These are phyloP conservation scores for Calocybe cyanea DNA, from an alignment of 768 basidiomycete genomes.

Conservation along the genomic window DNA sequence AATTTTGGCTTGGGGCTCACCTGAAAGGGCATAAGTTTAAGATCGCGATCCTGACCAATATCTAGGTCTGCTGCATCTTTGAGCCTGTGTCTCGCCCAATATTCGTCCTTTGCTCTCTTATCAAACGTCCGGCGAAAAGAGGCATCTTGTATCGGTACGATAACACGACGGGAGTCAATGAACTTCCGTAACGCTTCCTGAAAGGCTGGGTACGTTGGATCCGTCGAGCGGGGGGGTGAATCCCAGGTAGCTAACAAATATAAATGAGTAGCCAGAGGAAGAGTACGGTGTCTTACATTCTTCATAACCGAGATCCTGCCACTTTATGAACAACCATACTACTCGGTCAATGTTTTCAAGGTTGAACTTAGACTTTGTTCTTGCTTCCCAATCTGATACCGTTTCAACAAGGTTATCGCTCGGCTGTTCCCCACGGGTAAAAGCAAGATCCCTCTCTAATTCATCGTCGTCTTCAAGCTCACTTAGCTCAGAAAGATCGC, in stretches of 20 bases:
- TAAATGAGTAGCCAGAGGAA: constrained; percentile 1
- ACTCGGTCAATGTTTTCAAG: constrained; percentile 56
- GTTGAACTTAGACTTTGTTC: constrained; percentile 36
- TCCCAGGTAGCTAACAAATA: constrained; percentile 80
- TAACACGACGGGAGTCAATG: constrained; percentile 56
- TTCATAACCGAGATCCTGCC: constrained; percentile 91
- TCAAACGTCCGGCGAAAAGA: constrained; percentile 43
- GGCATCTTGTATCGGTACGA: constrained; percentile 47
- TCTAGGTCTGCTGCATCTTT: constrained; percentile 53
- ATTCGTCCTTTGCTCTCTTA: constrained; percentile 53
- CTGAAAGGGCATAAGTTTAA: constrained; percentile 87
- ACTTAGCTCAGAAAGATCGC: constrained; percentile 24
- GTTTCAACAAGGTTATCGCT: constrained; percentile 49
- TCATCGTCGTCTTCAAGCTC: constrained; percentile 28
- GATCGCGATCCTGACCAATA: constrained; percentile 58
- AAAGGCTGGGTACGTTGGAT: constrained; percentile 61
- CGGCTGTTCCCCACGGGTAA: constrained; percentile 64
- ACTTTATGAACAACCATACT: constrained; percentile 86
- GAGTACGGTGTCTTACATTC: constrained; percentile 52
- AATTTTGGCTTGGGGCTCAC: constrained; percentile 29
- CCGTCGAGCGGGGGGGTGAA: constrained; percentile 66
- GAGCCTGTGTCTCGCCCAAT: constrained; percentile 40
- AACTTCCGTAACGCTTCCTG: constrained; percentile 63
- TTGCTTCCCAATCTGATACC: constrained; percentile 57
- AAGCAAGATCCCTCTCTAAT: constrained; percentile 36